phyloP scores from a whole-genome alignment of 371 early-diverging fungal species.

The Batkoa obscura region DNA sequence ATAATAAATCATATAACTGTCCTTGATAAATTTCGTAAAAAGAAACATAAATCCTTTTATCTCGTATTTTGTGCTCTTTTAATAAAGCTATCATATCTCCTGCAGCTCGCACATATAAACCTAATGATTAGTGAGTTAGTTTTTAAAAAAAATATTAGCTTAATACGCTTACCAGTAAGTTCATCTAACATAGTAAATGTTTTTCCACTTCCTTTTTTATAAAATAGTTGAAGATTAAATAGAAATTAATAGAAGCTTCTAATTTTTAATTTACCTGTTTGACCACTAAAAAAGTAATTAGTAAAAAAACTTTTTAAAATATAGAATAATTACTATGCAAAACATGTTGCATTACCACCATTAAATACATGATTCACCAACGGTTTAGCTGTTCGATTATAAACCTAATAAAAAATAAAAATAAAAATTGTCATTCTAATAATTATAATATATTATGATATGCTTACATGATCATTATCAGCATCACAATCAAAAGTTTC shows the following conservation, averaged over 20 bases:
- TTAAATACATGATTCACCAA: slow-evolving; percentile 84
- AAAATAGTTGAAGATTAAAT: not conserved
- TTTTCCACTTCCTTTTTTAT: slow-evolving; percentile 65
- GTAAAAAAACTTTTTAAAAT: not conserved
- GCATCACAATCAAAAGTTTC: slow-evolving; percentile 76
- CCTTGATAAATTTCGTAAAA: slow-evolving; percentile 97
- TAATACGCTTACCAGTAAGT: slow-evolving; percentile 23
- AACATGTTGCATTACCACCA: slow-evolving; percentile 96
- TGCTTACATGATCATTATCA: slow-evolving; percentile 60
- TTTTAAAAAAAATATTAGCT: not conserved
- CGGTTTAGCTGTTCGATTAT: slow-evolving; percentile 73
- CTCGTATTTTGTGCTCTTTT: slow-evolving; percentile 37
- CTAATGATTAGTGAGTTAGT: slow-evolving; percentile 13
- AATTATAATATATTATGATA: no score
- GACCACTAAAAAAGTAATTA: slow-evolving; percentile 41
- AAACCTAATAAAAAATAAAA: slow-evolving; percentile 29
- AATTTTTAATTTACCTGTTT: slow-evolving; percentile 78
- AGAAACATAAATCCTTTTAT: slow-evolving; percentile 62
- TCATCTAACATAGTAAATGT: slow-evolving; percentile 95
- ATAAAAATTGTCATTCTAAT: not conserved
- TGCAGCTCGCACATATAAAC: slow-evolving; percentile 82
- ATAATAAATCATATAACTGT: slow-evolving; percentile 85
- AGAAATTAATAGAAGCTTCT: no score
- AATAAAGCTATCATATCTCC: slow-evolving; percentile 70
- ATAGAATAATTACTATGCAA: slow-evolving; percentile 69